Conservation (phyloP, 1,284 basidiomycete genomes). For the Sutorius eximius region DNA sequence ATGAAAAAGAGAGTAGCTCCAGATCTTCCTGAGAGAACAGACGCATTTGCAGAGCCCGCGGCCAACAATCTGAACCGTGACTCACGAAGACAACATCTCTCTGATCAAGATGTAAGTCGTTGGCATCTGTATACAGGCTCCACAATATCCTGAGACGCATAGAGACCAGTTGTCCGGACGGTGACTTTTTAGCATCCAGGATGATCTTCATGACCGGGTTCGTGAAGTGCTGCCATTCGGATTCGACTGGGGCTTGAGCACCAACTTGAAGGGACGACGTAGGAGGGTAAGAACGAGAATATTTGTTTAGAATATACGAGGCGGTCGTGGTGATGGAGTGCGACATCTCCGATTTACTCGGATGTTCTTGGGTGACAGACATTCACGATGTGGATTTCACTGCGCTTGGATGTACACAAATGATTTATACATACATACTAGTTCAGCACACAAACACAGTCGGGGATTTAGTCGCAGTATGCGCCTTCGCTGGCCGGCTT, state of each 20-base stretch:
- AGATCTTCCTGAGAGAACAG: constrained; percentile 60
- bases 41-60: neutral
- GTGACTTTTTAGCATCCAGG: constrained; percentile 58
- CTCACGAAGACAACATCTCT: constrained; percentile 66
- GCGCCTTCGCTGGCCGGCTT: constrained; percentile 76
- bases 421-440: neutral
- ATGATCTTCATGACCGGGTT: constrained; percentile 64
- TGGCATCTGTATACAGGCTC: constrained; percentile 46
- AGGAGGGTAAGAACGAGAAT: constrained; percentile 60
- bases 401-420: neutral
- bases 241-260: constrained; percentile 25
- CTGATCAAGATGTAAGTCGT: constrained; percentile 41
- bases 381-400: neutral
- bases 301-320: constrained; percentile 58
- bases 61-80: constrained; percentile 13
- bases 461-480: constrained; percentile 62
- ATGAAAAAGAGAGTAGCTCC: constrained; percentile 65
- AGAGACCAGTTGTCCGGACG: constrained; percentile 52
- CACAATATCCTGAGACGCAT: constrained; percentile 64
- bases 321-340: constrained; percentile 58
- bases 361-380: neutral
- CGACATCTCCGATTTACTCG: constrained; percentile 39
- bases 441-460: neutral
- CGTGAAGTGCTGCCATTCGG: constrained; percentile 76
- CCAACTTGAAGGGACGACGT: constrained; percentile 12